Evolutionary conservation across 345 rosid species (phyloP), one percentile per base, ranked within the genome.

Genomic region (Combretum micranthum): DNA sequence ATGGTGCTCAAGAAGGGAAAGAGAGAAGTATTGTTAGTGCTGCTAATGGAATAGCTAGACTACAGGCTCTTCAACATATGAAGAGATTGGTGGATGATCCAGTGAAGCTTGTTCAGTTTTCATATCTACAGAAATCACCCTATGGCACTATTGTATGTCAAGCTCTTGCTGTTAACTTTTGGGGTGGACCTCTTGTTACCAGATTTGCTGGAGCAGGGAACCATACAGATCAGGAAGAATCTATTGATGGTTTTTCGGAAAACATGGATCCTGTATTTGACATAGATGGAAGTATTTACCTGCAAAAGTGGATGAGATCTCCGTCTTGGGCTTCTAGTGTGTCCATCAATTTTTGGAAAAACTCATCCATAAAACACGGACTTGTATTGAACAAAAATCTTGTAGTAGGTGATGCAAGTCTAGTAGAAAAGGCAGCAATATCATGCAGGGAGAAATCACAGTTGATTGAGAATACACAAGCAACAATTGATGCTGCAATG

Each of bases 401-500:
- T 63, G 80, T 77, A 18, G 97, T 88, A 43, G 99, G 83, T 44
- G 94, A 82, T 74, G 67, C 60, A 64, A 74, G 84, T 53, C 83
- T 83, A 37, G 75, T 80, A 48, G 95, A 93, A 75, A 86, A 82
- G 73, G 96, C 96, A 64, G 86, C 85, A 55, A 57, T 64, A 44
- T 70, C 65, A 53, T 93, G 95, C 79, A 79, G 63, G 73, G 65
- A 82, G 60, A 93, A 83, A 68, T 77, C 68, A 26, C 84, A 67
- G 66, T 81, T 77, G 50, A 87, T 83, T 44, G 89, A 93, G 62
- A 86, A 79, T 67, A 86, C 99, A 56, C 99, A 88, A 75, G 99
- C 95, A 46, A 93, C 99, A 21, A 85, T 93, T 51, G 84, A 88
- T 71, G 99, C 99, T 66, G 99, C 99, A 43, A 82, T 72, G 75